Conservation (phyloP, 1,139 yeast species). For the Saccharomyces hybrid region DNA sequence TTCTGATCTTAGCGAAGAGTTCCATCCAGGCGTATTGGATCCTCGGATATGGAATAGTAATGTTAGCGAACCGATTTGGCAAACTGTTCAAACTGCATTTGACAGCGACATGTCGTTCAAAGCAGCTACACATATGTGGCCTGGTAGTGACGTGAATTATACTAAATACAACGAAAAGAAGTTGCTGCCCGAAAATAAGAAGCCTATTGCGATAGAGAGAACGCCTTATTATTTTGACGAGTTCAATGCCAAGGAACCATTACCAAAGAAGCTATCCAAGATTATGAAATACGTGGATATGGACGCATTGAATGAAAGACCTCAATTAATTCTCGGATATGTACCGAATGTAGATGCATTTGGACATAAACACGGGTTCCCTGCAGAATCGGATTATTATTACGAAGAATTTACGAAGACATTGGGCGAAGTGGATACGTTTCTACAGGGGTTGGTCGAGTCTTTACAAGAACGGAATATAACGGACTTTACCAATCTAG, state of each 20-base stretch:
- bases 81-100: constrained; percentile 45
- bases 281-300: constrained; percentile 63
- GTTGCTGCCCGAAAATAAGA: constrained; percentile 15
- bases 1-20: constrained; percentile 46
- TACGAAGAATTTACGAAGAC: constrained; percentile 36
- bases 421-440: constrained; percentile 58
- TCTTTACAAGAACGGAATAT: constrained; percentile 53
- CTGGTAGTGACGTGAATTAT: constrained; percentile 75
- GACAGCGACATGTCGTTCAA: constrained; percentile 34
- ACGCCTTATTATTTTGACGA: constrained; percentile 50
- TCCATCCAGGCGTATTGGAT: constrained; percentile 53
- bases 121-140: constrained; percentile 91
- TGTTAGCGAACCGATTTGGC: constrained; percentile 78
- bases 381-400: constrained; percentile 37
- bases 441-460: constrained; percentile 43
- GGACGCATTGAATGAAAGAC: constrained; percentile 43
- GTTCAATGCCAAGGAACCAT: constrained; percentile 57
- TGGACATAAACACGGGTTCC: constrained; percentile 61
- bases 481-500: constrained; percentile 57
- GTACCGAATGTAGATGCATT: constrained; percentile 73
- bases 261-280: constrained; percentile 49
- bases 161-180: constrained; percentile 12
- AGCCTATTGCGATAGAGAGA: constrained; percentile 27
- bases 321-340: constrained; percentile 69
- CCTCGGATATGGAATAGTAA: constrained; percentile 50